phyloP scores from a whole-genome alignment of 352 stramenopile genomes.

The Phytopythium kandeliae region DNA sequence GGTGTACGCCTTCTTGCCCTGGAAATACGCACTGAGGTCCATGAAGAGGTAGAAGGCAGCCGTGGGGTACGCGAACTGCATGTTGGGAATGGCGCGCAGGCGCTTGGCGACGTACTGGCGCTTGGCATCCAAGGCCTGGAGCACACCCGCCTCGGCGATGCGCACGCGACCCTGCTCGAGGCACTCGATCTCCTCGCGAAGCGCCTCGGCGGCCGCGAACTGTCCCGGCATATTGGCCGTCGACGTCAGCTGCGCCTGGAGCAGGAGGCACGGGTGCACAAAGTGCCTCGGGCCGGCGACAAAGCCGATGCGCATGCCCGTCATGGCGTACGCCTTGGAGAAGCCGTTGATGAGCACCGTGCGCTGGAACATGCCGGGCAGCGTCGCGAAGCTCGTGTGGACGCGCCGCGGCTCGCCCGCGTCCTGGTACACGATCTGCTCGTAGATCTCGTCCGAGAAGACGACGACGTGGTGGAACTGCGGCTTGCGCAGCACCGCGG shows the following conservation, averaged over 20 bases:
- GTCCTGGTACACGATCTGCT: slow-evolving; percentile 90
- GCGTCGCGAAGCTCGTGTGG: slow-evolving; percentile 62
- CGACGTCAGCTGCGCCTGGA: slow-evolving; percentile 96
- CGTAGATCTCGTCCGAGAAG: slow-evolving; percentile 95
- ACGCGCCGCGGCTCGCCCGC: slow-evolving; percentile 37
- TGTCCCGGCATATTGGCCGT: slow-evolving; percentile 92
- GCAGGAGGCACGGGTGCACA: slow-evolving; percentile 80
- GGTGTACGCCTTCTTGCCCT: neutral
- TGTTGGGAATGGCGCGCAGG: slow-evolving; percentile 72
- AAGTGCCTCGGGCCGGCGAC: slow-evolving; percentile 70
- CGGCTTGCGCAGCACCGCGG: slow-evolving; percentile 44
- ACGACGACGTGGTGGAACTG: slow-evolving; percentile 78
- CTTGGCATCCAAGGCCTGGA: slow-evolving; percentile 71
- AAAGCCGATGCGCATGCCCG: slow-evolving; percentile 92
- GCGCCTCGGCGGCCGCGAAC: slow-evolving; percentile 86
- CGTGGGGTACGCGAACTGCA: slow-evolving; percentile 81
- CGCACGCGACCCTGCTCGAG: slow-evolving; percentile 32
- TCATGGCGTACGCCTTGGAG: slow-evolving; percentile 96
- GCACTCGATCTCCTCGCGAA: slow-evolving; percentile 74
- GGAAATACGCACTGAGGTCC: slow-evolving; percentile 45
- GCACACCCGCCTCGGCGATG: slow-evolving; percentile 28
- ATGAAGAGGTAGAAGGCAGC: slow-evolving; percentile 96
- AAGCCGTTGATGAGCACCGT: slow-evolving; percentile 97
- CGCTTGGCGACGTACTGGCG: slow-evolving; percentile 85
- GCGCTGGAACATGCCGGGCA: slow-evolving; percentile 82